Evolutionary conservation across 345 rosid genomes (phyloP), one percentile per base, ranked within the genome.

Genomic region (Salix purpurea): DNA sequence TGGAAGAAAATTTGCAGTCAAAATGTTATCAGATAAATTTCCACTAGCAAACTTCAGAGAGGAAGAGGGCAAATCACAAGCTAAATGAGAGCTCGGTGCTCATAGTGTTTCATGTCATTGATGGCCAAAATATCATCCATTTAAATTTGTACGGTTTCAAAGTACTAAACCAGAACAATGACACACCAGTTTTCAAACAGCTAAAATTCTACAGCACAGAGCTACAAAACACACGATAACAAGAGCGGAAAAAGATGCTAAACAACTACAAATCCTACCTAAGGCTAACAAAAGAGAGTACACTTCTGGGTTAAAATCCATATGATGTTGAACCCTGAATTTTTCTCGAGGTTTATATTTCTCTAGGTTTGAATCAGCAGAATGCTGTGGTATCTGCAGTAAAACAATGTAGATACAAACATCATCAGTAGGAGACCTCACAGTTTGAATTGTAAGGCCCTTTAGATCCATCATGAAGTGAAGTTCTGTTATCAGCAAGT

Each of bases 381-480:
- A 80, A 70, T 36, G 66, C 26, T 50, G 78, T 74, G 16, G 65
- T 13, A 36, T 71, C 76, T 5, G 42, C 67, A 67, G 77, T 69
- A 69, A 84, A 78, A 73, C 40, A 65, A 67, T 50, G 61, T 67
- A 67, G 80, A 58, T 52, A 54, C 72, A 24, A 70, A 70, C n/a
- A 15, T 61, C 71, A 81, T 89, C 83, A 87, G 78, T 77, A 80
- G 58, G 94, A 89, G 67, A 84, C 85, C 72, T 88, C 87, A 4
- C 85, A 81, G 80, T 88, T 89, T 15, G 90, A 87, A 69, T 76
- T 85, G 80, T 89, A 86, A 50, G 75, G 85, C 75, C 79, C 94
- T 61, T 72, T 85, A 0, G 90, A 90, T n/a, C 86, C 94, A 64
- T 84, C 91, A 30, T 65, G 86, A 15, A 78, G 60, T 13, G 90